Percentiles rank a stretch among this genome's conserved stretches.
These are phyloP conservation scores for Arthrobotrys iridis DNA, from an alignment of 2,329 filamentous ascomycete species.

Conservation along the genomic window DNA sequence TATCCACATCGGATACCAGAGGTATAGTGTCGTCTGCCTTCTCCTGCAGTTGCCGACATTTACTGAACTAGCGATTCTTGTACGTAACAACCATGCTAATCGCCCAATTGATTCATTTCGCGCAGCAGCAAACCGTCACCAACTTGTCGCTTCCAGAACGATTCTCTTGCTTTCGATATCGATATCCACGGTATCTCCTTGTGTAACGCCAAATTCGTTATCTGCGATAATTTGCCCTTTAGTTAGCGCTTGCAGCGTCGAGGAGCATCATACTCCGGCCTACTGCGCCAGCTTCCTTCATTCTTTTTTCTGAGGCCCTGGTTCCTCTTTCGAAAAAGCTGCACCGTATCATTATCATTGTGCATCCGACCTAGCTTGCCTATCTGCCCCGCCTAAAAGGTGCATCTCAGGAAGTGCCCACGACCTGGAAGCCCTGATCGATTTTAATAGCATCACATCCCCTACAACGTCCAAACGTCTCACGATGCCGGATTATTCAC, in stretches of 20 bases:
- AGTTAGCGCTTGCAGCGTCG: constrained; percentile 43
- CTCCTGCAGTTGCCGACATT: constrained; percentile 11
- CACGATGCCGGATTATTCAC: constrained; percentile 49
- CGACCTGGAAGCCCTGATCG: constrained; percentile 32
- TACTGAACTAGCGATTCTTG: constrained; percentile 51
- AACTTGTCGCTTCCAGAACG: constrained; percentile 53
- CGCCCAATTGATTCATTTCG: constrained; percentile 49
- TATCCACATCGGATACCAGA: constrained; percentile 26
- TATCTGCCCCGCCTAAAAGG: constrained; percentile 29
- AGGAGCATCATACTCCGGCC: constrained; percentile 6
- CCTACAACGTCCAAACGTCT: constrained; percentile 29
- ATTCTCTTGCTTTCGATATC: constrained; percentile 30
- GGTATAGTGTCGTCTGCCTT: constrained; percentile 47
- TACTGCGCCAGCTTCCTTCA: constrained; percentile 2
- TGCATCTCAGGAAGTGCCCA: constrained; percentile 40
- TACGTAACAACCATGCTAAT: constrained; percentile 55
- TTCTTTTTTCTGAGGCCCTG: constrained; percentile 35
- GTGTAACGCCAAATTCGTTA: constrained; percentile 49
- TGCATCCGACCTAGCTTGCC: constrained; percentile 43
- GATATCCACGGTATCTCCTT: constrained; percentile 24
- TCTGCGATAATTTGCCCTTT: constrained; percentile 39
- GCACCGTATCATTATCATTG: constrained; percentile 20
- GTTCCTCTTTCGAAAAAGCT: constrained; percentile 15
- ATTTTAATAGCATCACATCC: constrained; percentile 13
- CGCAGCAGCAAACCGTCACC: constrained; percentile 52